phyloP scores from a whole-genome alignment of 2,329 filamentous ascomycete genomes.

The Clarireedia homoeocarpa region DNA sequence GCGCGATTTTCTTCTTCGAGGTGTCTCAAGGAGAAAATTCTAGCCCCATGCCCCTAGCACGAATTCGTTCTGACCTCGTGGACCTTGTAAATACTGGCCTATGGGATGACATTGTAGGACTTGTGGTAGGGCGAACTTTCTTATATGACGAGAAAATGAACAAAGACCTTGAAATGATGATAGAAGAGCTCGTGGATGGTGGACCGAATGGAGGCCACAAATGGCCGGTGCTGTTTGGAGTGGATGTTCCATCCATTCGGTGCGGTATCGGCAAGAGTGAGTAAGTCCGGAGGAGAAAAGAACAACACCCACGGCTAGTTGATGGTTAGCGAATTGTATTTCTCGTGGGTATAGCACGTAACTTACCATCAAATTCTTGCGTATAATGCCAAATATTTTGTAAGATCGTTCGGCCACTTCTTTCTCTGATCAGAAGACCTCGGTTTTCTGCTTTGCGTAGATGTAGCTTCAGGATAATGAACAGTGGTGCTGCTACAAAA shows the following conservation, averaged over 20 bases:
- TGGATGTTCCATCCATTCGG: slow-evolving; percentile 12
- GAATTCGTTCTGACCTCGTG: too few relatives aligned
- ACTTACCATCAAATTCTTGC: slow-evolving; percentile 30
- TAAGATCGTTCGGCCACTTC: slow-evolving; percentile 16
- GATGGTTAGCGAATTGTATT: slow-evolving; percentile 29
- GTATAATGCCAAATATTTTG: slow-evolving; percentile 31
- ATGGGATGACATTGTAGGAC: too few relatives aligned
- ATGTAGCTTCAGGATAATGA: slow-evolving; percentile 35
- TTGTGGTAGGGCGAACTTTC: too few relatives aligned
- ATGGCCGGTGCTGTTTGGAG: too few relatives aligned
- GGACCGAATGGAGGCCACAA: too few relatives aligned
- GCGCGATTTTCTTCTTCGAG: too few relatives aligned
- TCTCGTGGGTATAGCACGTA: slow-evolving; percentile 34
- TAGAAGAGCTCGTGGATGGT: too few relatives aligned
- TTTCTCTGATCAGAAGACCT: slow-evolving; percentile 17
- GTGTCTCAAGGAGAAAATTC: too few relatives aligned
- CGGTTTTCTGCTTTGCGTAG: slow-evolving; percentile 19
- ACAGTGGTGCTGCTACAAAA: slow-evolving; percentile 52
- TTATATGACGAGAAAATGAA: too few relatives aligned
- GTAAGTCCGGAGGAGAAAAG: slow-evolving; percentile 52
- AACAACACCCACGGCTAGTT: slow-evolving; percentile 28
- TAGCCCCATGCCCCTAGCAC: too few relatives aligned
- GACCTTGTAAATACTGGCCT: too few relatives aligned
- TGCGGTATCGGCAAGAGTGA: slow-evolving; percentile 21
- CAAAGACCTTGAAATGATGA: too few relatives aligned